Conservation (phyloP, 2,329 filamentous ascomycete genomes). For the Ceratocystis cacaofunesta region DNA sequence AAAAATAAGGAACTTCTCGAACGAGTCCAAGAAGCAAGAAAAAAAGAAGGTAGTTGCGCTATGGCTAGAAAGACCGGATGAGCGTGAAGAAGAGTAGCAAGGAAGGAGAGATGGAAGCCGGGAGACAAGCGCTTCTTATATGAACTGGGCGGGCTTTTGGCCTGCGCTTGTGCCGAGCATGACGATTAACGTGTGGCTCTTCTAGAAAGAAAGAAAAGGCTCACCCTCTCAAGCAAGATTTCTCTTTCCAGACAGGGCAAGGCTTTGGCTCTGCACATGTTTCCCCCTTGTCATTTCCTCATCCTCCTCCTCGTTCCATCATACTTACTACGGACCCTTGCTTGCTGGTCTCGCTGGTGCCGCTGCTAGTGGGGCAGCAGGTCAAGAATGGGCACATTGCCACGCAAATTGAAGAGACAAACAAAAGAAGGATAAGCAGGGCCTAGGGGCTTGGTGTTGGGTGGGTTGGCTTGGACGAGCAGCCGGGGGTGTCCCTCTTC, state of each 20-base stretch:
- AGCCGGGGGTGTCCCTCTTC: background rate
- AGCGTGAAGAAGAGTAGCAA: background rate
- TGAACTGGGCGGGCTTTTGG: background rate
- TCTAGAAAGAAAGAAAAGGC: too few species aligned
- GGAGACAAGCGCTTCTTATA: background rate
- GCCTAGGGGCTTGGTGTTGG: too few species aligned
- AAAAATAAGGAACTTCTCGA: background rate
- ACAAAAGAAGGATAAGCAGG: background rate
- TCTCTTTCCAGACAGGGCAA: background rate
- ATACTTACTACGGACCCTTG: background rate
- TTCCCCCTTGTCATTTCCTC: background rate
- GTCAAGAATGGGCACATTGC: background rate
- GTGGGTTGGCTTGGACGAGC: too few species aligned
- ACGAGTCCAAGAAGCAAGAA: background rate
- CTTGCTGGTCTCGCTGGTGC: background rate
- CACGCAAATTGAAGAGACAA: background rate
- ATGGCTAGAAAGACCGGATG: background rate
- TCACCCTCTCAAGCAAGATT: background rate
- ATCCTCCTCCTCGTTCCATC: background rate
- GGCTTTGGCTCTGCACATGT: background rate
- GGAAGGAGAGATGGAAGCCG: background rate
- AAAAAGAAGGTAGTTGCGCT: background rate
- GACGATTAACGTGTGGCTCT: background rate
- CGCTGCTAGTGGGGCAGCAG: background rate
- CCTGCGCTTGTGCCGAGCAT: background rate